Base-by-base conservation (phyloP, 495 filamentous ascomycete species). In the Parmelia sp. region DNA sequence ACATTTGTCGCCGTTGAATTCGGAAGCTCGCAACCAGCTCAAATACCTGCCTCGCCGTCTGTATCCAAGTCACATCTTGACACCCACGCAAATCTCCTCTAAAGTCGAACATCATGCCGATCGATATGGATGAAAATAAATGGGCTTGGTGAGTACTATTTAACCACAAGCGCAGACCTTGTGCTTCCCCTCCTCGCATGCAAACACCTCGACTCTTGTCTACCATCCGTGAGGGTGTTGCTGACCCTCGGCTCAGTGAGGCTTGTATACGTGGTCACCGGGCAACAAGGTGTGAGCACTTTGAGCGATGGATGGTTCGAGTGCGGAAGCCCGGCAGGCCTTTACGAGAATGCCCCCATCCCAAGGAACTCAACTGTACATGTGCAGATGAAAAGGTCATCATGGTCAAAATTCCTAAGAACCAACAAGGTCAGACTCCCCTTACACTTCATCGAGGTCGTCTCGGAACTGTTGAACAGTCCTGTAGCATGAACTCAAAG, bases 191-290 rank as follows among this genome's bases (percentile, higher is more conserved):
- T 37, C 25, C 35, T 0, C 31, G 23, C 23, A 23, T 31, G 57
- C 39, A 29, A 33, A 10, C 23, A n/a, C 40, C 29, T 49, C n/a
- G 31, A 7, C 19, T 29, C 31, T n/a, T 58, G 19, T 40, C 39
- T 1, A 25, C 29, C 14, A 7, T 9, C 21, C 31, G 47, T 2
- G 5, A 57, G 42, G n/a, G 53, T n/a, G 27, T 47, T 17, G 33
- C 67, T 72, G 27, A 72, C 57, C 40, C 36, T 15, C 31, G 36
- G 23, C 40, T 21, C 71, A 94, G 90, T 71, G 86, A 88, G 78
- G 87, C 89, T 71, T 95, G 90, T 69, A 90, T 93, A 68, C 88
- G 89, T 60, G 90, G 90, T 59, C 90, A 95, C 74, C 86, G 90
- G 68, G 92, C 90, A 29, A 90, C 90, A 67, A 90, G 88, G 81